These are phyloP conservation scores for Pestalotiopsis fici DNA, from an alignment of 2,329 filamentous ascomycete species.

Conservation along the genomic window DNA sequence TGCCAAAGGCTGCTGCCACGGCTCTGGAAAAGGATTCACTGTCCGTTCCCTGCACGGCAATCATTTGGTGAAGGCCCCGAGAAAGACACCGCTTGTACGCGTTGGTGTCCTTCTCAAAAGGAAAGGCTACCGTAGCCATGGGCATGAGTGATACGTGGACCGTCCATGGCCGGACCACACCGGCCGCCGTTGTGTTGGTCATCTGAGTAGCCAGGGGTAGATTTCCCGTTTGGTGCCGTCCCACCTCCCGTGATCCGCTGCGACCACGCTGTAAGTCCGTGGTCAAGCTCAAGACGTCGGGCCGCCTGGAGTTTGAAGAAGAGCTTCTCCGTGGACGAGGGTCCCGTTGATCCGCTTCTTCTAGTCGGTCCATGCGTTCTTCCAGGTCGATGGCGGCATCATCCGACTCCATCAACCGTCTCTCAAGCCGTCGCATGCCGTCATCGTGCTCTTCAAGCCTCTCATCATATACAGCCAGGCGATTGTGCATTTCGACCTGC, in stretches of 20 bases:
- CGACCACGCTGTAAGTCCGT: background rate
- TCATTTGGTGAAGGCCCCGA: slow-evolving; percentile 58
- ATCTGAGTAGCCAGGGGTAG: background rate
- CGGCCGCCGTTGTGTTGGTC: background rate
- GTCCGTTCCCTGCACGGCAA: slow-evolving; percentile 52
- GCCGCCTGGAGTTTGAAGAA: slow-evolving; percentile 28
- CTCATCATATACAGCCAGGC: slow-evolving; percentile 39
- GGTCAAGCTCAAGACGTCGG: slow-evolving; percentile 9
- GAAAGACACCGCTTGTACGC: slow-evolving; percentile 64
- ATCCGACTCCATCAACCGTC: slow-evolving; percentile 49
- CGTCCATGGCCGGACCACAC: slow-evolving; percentile 44
- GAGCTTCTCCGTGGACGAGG: slow-evolving; percentile 26
- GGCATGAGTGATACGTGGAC: slow-evolving; percentile 62
- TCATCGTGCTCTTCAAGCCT: slow-evolving; percentile 40
- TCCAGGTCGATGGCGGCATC: slow-evolving; percentile 54
- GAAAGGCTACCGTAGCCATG: slow-evolving; percentile 53
- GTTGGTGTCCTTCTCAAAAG: slow-evolving; percentile 62
- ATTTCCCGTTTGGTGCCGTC: background rate
- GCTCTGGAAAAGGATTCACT: slow-evolving; percentile 50
- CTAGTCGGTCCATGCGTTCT: slow-evolving; percentile 54
- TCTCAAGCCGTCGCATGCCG: slow-evolving; percentile 45
- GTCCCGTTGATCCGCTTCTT: slow-evolving; percentile 35
- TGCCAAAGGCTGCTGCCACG: slow-evolving; percentile 49
- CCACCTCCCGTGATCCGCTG: background rate
- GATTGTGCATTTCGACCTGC: slow-evolving; percentile 37